Evolutionary conservation across 306 rosid genomes (phyloP).

Genomic region (Benincasa hispida): DNA sequence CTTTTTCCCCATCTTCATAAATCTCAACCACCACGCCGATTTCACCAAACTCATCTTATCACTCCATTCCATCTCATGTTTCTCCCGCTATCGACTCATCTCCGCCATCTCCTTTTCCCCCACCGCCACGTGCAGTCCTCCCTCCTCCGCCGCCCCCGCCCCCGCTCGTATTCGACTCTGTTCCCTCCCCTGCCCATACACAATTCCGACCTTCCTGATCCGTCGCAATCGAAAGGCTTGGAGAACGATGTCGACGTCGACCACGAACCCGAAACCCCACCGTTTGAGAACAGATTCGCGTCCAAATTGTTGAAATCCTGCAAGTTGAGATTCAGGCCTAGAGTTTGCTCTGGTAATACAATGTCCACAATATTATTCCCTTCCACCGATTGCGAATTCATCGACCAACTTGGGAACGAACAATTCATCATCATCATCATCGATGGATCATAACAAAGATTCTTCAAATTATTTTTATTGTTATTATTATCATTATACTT

Average conservation of each 20-base stretch:
- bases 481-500: background rate
- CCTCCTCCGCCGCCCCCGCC: constrained; percentile 35
- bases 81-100: constrained; percentile 56
- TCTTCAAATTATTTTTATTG: background rate
- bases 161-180: constrained; percentile 11
- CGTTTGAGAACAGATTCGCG: constrained; percentile 21
- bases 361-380: constrained; percentile 28
- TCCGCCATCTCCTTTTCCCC: constrained; percentile 78
- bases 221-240: background rate
- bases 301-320: constrained; percentile 60
- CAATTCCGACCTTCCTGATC: background rate
- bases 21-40: constrained; percentile 80
- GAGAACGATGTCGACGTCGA: constrained; percentile 8
- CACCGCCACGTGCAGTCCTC: constrained; percentile 51
- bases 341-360: constrained; percentile 59
- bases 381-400: constrained; percentile 21
- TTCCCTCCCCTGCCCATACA: background rate
- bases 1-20: constrained; percentile 37
- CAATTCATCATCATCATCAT: background rate
- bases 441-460: constrained; percentile 14
- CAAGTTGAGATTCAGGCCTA: constrained; percentile 81
- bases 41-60: constrained; percentile 5
- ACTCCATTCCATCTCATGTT: constrained; percentile 11
- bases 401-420: constrained; percentile 10
- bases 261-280: constrained; percentile 24